Base-by-base conservation (phyloP, 495 filamentous ascomycete species). In the Aspergillus baeticus region DNA sequence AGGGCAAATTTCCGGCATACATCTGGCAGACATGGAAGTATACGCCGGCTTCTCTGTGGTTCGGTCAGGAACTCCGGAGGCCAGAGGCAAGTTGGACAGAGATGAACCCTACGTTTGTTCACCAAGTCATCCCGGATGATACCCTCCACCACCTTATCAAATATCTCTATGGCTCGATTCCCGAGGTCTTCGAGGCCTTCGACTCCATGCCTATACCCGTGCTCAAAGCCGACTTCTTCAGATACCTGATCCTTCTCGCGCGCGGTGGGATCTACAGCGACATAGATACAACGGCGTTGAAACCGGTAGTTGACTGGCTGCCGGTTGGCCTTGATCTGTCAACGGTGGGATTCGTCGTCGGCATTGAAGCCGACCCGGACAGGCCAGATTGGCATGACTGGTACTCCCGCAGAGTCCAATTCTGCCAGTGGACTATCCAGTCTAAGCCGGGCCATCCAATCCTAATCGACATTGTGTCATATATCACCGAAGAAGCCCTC, bases 1-100 rank as follows among this genome's bases (percentile, higher is more conserved):
- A 90, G 59, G 69, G 77, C 54, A 92, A 90, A 69, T 98, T 98
- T 70, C 94, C 94, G 0, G 92, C 91, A 23, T 98, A 96, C 72
- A 95, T 98, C 57, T 98, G 94, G 94, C 94, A 98, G 77, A 98
- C 94, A 36, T 98, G 94, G 94, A 96, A 95, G 72, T 89, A 87
- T 68, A 88, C 85, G 1, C 94, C 95, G 1, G 81, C 86, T 1
- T 88, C 88, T n/a, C 77, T 83, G 50, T 83, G 90, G 56, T 98
- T 98, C 65, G 70, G 68, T 5, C 84, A 89, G 57, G 73, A 76
- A 6, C 89, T 96, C 44, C 85, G 95, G 44, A 81, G 84, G 23
- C 77, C 88, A 51, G 94, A 98, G 74, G 91, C 92, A 37, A 90
- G 87, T 56, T 98, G 94, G 94, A 88, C 92, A 3, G 83, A 91